phyloP scores from a whole-genome alignment of 345 rosid species.

The Populus deltoides region DNA sequence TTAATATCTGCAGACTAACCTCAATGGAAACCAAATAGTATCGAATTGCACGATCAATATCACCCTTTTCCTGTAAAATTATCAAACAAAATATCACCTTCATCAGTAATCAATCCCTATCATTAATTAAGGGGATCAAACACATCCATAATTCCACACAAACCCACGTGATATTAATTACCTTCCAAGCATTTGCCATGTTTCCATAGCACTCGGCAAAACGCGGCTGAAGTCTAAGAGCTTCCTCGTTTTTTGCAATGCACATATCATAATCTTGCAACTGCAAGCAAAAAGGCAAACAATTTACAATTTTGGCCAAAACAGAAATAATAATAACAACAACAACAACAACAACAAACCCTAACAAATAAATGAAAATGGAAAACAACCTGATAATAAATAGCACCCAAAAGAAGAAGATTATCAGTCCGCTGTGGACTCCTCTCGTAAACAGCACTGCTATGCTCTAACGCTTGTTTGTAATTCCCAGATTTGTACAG shows the following conservation, averaged over 20 bases:
- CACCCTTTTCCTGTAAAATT: constrained; percentile 81
- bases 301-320: background rate
- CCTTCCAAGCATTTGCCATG: constrained; percentile 99
- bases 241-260: constrained; percentile 92
- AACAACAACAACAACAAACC: background rate
- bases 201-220: constrained; percentile 99
- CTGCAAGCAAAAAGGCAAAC: constrained; percentile 30
- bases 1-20: constrained; percentile 44
- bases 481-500: constrained; percentile 77
- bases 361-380: background rate
- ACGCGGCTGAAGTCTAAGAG: constrained; percentile 81
- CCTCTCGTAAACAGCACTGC: constrained; percentile 71
- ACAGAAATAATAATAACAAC: background rate
- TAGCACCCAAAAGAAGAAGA: constrained; percentile 93
- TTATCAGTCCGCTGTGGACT: constrained; percentile 82
- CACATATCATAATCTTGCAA: constrained; percentile 96
- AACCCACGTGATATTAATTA: constrained; percentile 14
- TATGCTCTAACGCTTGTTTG: constrained; percentile 78
- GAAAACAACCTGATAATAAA: constrained; percentile 74
- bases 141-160: background rate
- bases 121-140: background rate
- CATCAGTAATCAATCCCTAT: background rate
- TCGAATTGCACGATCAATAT: constrained; percentile 83
- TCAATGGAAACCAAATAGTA: constrained; percentile 92
- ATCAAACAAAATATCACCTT: background rate